These are phyloP conservation scores for Hanseniaspora singularis DNA, from an alignment of 805 yeast genomes.

Conservation along the genomic window DNA sequence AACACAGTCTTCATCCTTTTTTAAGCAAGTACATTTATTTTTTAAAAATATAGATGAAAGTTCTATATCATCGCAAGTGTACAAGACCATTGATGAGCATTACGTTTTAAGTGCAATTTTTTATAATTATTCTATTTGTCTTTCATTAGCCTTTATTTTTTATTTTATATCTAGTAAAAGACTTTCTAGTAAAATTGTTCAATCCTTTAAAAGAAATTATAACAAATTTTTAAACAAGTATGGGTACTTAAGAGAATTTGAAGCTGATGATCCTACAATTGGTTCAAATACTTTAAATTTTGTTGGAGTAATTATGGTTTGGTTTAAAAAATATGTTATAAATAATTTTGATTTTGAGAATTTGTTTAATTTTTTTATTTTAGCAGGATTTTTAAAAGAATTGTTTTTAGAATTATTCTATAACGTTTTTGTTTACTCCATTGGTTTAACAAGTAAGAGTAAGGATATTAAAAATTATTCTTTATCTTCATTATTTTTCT, in stretches of 20 bases:
- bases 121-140: not conserved
- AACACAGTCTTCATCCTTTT: too few relatives aligned
- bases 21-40: too few relatives aligned
- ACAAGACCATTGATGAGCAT: not conserved
- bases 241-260: constrained; percentile 12
- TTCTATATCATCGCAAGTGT: not conserved
- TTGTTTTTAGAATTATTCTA: constrained; percentile 11
- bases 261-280: constrained; percentile 6
- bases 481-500: not conserved
- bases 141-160: not conserved
- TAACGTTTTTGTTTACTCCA: constrained; percentile 9
- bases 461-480: not conserved
- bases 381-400: constrained; percentile 13
- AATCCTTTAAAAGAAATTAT: not conserved
- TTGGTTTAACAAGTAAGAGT: not conserved
- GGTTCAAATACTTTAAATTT: not conserved
- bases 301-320: constrained; percentile 5
- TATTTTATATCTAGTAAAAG: not conserved
- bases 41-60: not conserved
- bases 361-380: constrained; percentile 11
- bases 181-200: not conserved
- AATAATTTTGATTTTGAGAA: constrained; percentile 14
- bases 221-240: constrained; percentile 10
- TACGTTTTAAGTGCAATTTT: constrained; percentile 3
- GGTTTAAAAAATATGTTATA: not conserved